A percentile compares a stretch with the other conserved stretches of the same genome.
Evolutionary conservation across 2,329 filamentous ascomycete species (phyloP).

Genomic region (Talaromyces funiculosus): DNA sequence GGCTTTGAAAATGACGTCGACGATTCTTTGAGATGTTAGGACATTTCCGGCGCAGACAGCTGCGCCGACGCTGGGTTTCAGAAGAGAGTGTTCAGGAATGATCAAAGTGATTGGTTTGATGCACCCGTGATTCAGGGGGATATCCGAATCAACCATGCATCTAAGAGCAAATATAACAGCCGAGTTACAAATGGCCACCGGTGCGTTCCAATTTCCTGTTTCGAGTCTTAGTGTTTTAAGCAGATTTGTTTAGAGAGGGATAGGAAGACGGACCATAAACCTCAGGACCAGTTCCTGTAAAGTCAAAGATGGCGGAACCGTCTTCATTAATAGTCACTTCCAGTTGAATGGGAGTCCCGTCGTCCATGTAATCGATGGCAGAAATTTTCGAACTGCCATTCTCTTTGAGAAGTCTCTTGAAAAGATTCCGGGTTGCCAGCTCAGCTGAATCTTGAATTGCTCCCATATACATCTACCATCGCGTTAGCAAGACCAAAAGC

Average conservation of each 20-base stretch:
- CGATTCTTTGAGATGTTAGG: slow-evolving; percentile 25
- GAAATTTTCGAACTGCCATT: not conserved
- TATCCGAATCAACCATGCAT: slow-evolving; percentile 7
- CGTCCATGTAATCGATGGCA: slow-evolving; percentile 10
- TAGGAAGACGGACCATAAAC: not conserved
- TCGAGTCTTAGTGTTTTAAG: not conserved
- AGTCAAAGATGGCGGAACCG: slow-evolving; percentile 1
- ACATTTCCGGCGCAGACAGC: slow-evolving; percentile 25
- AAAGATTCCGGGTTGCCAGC: not conserved
- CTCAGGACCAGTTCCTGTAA: slow-evolving; percentile 7
- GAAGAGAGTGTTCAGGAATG: slow-evolving; percentile 1
- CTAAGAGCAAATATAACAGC: slow-evolving; percentile 1
- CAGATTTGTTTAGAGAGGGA: not conserved
- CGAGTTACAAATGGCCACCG: slow-evolving; percentile 4
- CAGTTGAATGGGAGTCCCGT: slow-evolving; percentile 5
- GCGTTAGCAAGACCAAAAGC: not conserved
- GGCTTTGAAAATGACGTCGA: slow-evolving; percentile 30
- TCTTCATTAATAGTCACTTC: not conserved
- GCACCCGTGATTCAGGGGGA: slow-evolving; percentile 4
- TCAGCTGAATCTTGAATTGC: slow-evolving; percentile 2
- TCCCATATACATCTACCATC: not conserved
- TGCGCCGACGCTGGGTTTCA: slow-evolving; percentile 12
- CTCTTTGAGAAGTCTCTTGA: not conserved
- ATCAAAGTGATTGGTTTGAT: slow-evolving; percentile 5
- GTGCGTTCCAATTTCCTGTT: slow-evolving; percentile 8